Conservation (phyloP, 495 filamentous ascomycete genomes). For the Daldinia concentrica region DNA sequence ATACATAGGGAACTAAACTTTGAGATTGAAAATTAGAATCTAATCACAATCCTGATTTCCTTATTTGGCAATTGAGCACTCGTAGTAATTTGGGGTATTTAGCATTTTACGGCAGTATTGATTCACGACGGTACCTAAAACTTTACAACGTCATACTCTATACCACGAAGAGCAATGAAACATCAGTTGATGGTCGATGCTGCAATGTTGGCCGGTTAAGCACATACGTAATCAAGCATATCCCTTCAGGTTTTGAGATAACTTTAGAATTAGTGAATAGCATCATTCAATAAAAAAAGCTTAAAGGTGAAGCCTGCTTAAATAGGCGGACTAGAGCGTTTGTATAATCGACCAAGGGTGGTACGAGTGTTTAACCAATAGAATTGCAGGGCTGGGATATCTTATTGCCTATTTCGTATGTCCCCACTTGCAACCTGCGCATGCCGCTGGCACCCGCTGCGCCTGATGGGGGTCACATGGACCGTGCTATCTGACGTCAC, state of each 20-base stretch:
- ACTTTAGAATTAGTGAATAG: too few relatives aligned
- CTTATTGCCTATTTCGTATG: conserved; percentile 26
- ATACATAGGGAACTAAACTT: too few relatives aligned
- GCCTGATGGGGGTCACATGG: conserved; percentile 7
- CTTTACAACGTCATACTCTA: neutral
- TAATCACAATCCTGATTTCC: neutral
- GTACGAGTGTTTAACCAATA: conserved; percentile 9
- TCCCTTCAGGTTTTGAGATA: neutral
- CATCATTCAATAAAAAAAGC: too few relatives aligned
- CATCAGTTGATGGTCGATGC: neutral
- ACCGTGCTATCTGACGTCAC: conserved; percentile 24
- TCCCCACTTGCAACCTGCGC: conserved; percentile 7
- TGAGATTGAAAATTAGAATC: too few relatives aligned
- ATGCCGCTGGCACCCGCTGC: conserved; percentile 18
- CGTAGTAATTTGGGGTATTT: neutral
- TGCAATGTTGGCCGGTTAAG: neutral
- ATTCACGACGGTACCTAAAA: neutral
- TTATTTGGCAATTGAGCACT: neutral
- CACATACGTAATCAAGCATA: neutral
- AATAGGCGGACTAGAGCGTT: neutral
- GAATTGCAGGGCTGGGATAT: neutral
- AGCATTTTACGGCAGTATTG: neutral
- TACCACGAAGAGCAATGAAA: neutral
- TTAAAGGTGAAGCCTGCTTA: neutral
- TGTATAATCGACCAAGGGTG: neutral